Base-by-base conservation (phyloP, 2,329 filamentous ascomycete species). In the Talaromyces rugulosus region DNA sequence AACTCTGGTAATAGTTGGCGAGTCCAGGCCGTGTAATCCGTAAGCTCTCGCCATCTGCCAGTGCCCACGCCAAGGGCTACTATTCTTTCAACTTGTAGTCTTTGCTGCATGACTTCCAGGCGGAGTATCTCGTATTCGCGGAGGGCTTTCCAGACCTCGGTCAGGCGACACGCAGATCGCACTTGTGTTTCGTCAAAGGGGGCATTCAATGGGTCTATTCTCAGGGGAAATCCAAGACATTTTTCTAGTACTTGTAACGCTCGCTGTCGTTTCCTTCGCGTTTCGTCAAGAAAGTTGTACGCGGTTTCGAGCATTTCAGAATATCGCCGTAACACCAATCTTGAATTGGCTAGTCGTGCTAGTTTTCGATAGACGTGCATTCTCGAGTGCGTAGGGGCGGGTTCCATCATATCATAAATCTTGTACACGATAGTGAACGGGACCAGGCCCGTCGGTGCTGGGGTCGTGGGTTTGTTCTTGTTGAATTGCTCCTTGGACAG, bases 371-470 rank as follows among this genome's bases (percentile, higher is more conserved):
- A 84, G 72, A 89, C 83, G 14, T 81, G 75, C 63, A 90, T 81
- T 0, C 78, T 83, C 0, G 88, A 87, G 7, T 75, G 66, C 55
- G 88, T 71, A 60, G 81, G 80, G 75, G 87, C 85, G 0, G 85
- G 85, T n/a, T 76, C 85, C 84, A 91, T 89, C 23, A 80, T 81
- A 0, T 82, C 63, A 80, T 84, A 90, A 23, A 92, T 71, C 5
- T 77, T 71, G 44, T 79, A 70, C 4, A 89, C 74, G n/a, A 83
- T 77, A 2, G 75, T 64, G 2, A 69, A 54, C 0, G 77, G 71
- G 7, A 87, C 69, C 61, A 72, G 61, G 52, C 74, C 77, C 11
- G 66, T 56, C 6, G 40, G 56, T 9, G n/a, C 6, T 14, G 47
- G 69, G 62, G 55, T 66, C 50, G 74, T 61, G 59, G 66, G 75